These are phyloP conservation scores for Sisymbrium irio DNA, from an alignment of 345 rosid genomes.

Conservation along the genomic window DNA sequence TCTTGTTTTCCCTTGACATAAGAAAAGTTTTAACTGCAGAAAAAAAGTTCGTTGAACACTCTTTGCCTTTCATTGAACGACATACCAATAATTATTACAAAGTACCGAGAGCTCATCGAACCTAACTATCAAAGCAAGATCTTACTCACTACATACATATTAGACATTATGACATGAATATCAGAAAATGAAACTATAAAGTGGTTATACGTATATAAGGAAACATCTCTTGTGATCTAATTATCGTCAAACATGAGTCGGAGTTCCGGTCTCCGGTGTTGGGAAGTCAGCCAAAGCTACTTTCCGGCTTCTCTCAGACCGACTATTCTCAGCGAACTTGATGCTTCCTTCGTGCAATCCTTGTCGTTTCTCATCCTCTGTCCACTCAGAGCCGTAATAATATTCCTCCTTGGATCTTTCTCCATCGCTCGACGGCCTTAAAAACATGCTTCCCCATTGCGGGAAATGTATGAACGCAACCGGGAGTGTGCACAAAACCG, in stretches of 20 bases:
- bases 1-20: background rate
- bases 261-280: slow-evolving; percentile 49
- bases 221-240: background rate
- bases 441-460: slow-evolving; percentile 81
- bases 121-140: background rate
- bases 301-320: slow-evolving; percentile 64
- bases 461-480: slow-evolving; percentile 68
- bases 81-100: background rate
- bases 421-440: slow-evolving; percentile 46
- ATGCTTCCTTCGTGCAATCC: slow-evolving; percentile 63
- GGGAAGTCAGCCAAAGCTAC: slow-evolving; percentile 42
- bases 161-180: background rate
- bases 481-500: slow-evolving; percentile 58
- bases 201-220: background rate
- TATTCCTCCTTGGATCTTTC: slow-evolving; percentile 50
- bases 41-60: background rate
- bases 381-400: slow-evolving; percentile 62
- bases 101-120: slow-evolving; percentile 14
- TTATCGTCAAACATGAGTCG: slow-evolving; percentile 42
- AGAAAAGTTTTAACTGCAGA: background rate
- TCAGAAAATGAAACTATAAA: background rate
- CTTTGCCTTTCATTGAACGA: background rate
- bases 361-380: slow-evolving; percentile 59
- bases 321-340: slow-evolving; percentile 69
- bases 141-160: slow-evolving; percentile 11